These are phyloP conservation scores for Alternaria hordeiaustralica DNA, from an alignment of 2,329 filamentous ascomycete species.

Conservation along the genomic window DNA sequence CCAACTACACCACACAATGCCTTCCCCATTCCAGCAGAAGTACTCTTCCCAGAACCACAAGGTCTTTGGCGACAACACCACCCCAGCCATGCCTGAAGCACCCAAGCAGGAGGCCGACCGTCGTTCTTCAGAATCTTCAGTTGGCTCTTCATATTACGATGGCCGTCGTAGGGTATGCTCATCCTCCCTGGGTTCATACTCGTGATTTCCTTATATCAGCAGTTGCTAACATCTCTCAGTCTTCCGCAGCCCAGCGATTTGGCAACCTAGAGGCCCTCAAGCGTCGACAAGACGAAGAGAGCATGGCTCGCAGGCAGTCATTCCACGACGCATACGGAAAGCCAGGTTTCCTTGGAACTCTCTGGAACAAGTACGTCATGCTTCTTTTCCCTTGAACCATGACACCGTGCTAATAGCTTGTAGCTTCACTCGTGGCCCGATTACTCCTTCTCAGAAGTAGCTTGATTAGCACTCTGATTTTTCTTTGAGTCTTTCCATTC, in stretches of 20 bases:
- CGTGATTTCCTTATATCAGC: neutral
- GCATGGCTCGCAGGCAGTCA: constrained; percentile 36
- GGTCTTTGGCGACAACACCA: constrained; percentile 35
- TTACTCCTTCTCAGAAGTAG: neutral
- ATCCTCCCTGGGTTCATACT: too few relatives aligned
- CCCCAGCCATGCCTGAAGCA: constrained; percentile 42
- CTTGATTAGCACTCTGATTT: neutral
- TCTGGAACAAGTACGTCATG: constrained; percentile 44
- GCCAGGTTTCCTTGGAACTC: constrained; percentile 37
- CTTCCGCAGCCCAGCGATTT: constrained; percentile 39
- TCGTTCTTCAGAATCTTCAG: constrained; percentile 41
- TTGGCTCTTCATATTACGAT: constrained; percentile 28
- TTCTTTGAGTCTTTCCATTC: neutral
- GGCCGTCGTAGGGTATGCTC: constrained; percentile 37
- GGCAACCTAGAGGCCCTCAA: constrained; percentile 44
- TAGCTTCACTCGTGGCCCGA: constrained; percentile 45
- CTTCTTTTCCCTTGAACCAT: too few relatives aligned
- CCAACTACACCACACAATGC: constrained; percentile 26
- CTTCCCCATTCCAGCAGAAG: constrained; percentile 49
- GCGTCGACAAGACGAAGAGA: constrained; percentile 38
- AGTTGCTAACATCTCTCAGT: constrained; percentile 26
- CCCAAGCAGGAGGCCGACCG: constrained; percentile 42
- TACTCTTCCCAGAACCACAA: constrained; percentile 46
- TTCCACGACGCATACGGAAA: constrained; percentile 44
- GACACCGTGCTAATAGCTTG: constrained; percentile 10